phyloP scores from a whole-genome alignment of 2,329 filamentous ascomycete species.

The Byssoonygena ceratinophila region DNA sequence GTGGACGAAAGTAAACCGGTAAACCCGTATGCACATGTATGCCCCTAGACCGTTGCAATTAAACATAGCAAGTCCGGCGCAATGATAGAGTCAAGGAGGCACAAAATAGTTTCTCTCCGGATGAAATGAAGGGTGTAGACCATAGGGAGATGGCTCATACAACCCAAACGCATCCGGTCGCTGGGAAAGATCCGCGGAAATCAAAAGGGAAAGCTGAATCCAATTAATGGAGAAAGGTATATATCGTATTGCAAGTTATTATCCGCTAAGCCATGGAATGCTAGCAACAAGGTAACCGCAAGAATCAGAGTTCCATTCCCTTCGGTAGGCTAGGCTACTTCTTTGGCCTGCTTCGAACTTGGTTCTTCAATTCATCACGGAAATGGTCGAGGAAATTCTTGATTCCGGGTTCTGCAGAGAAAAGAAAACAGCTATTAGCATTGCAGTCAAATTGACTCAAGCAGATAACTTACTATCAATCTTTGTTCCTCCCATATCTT shows the following conservation, averaged over 20 bases:
- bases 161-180: conserved; percentile 4
- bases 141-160: conserved; percentile 2
- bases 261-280: background rate
- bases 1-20: no score
- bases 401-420: conserved; percentile 16
- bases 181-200: background rate
- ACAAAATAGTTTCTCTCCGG: background rate
- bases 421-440: conserved; percentile 4
- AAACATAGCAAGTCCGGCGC: background rate
- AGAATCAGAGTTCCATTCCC: background rate
- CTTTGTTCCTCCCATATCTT: conserved; percentile 36
- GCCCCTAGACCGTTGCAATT: background rate
- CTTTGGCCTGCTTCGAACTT: conserved; percentile 19
- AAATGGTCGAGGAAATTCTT: conserved; percentile 23
- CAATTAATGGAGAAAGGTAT: background rate
- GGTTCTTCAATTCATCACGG: conserved; percentile 25
- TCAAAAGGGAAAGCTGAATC: background rate
- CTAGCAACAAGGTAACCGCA: background rate
- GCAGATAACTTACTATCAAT: conserved; percentile 26
- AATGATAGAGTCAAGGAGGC: background rate
- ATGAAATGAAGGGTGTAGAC: conserved; percentile 8
- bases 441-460: background rate
- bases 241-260: background rate
- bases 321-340: background rate
- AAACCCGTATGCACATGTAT: background rate